Evolutionary conservation across 2,329 filamentous ascomycete species (phyloP).

Genomic region (Pseudogymnoascus sp.): DNA sequence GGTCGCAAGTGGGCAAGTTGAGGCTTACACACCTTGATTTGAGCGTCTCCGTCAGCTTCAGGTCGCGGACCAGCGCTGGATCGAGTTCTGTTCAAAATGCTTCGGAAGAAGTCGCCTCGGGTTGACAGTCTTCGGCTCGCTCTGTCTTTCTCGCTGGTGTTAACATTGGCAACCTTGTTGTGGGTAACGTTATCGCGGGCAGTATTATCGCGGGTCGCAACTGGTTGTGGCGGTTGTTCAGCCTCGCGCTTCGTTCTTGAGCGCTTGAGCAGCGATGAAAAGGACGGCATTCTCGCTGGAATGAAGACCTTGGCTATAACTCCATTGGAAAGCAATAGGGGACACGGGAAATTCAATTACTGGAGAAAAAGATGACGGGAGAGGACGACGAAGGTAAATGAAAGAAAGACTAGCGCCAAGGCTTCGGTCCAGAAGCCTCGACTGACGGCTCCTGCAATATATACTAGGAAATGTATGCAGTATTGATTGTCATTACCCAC

Average conservation of each 20-base stretch:
- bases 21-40: background rate
- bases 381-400: background rate
- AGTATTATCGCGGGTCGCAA: background rate
- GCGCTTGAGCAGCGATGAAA: conserved; percentile 22
- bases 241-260: conserved; percentile 16
- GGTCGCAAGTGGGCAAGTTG: background rate
- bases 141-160: background rate
- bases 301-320: conserved; percentile 5
- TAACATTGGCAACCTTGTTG: background rate
- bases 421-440: background rate
- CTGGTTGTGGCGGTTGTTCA: background rate
- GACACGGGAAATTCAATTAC: background rate
- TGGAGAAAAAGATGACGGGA: background rate
- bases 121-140: background rate
- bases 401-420: background rate
- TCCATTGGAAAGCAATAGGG: background rate
- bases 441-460: background rate
- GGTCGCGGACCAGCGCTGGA: background rate
- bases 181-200: background rate
- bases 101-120: conserved; percentile 1
- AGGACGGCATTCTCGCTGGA: conserved; percentile 20
- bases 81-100: background rate
- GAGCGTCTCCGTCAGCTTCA: background rate
- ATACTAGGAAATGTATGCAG: background rate
- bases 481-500: background rate